Evolutionary conservation across 2,329 filamentous ascomycete genomes (phyloP), one percentile per base, ranked within the genome.

Genomic region (Davidsoniella eucalypti): DNA sequence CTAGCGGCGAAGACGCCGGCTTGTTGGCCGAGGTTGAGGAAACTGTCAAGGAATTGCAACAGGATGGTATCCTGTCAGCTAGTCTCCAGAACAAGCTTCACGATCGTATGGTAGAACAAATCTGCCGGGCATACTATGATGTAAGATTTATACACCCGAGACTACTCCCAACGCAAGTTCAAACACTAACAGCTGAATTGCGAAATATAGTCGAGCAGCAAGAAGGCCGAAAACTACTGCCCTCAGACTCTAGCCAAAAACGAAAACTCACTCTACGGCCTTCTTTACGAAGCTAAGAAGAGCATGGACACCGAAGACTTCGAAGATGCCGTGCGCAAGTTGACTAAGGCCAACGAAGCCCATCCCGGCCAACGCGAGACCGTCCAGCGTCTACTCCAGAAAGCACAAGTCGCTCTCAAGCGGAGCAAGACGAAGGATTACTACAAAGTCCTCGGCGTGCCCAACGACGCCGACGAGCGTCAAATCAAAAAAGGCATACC

Each of bases 341-440:
- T 96, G 10, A 82, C 87, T 54, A 75, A 73, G 26, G 88, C 86
- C n/a, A 79, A 81, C 51, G 85, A 95, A 58, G 70, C 78, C 41
- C 79, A 88, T 57, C 77, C 78, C 0, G 74, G 79, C 50, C 76
- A 77, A 55, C 71, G 76, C 40, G 76, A 84, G 51, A 67, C 88
- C 52, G 73, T 87, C 56, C 73, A 82, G 44, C 67, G 71, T 0
- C 68, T 94, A 40, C 69, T 92, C 44, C 79, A 92, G 55, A 90
- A 95, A 60, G 88, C 90, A 0, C 83, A 94, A 54, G 73, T 82
- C 1, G 77, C 85, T 8, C 76, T 95, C 51, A 92, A 87, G 66
- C 83, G 87, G 48, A 93, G 85, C 63, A 94, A 94, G 67, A 84
- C 83, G 49, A 98, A 96, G 65, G 92, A 98, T 66, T 98, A 98